phyloP scores from a whole-genome alignment of 176 grass and related monocot species.

The Pharus latifolius region DNA sequence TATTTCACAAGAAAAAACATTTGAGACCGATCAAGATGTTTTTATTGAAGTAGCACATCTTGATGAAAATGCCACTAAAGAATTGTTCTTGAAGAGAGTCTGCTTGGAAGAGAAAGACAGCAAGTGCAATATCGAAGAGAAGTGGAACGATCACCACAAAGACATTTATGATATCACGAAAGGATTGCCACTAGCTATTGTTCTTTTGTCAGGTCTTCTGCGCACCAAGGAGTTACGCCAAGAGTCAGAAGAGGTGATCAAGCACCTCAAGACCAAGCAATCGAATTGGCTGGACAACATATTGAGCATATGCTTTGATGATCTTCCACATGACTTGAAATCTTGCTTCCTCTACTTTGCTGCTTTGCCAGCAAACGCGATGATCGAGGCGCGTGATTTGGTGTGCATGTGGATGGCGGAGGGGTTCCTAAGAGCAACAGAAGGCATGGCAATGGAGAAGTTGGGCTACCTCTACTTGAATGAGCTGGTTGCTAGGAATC shows the following conservation, averaged over 20 bases:
- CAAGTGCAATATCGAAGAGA: neutral
- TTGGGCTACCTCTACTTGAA: slow-evolving; percentile 10
- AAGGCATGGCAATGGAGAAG: slow-evolving; percentile 19
- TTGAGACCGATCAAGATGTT: neutral
- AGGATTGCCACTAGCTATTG: slow-evolving; percentile 16
- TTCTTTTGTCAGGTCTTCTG: slow-evolving; percentile 16
- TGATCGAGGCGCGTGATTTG: neutral
- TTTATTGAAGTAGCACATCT: neutral
- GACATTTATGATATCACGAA: neutral
- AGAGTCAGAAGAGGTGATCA: slow-evolving; percentile 17
- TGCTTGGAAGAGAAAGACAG: neutral
- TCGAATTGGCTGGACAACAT: slow-evolving; percentile 1
- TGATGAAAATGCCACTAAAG: neutral
- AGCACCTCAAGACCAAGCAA: neutral
- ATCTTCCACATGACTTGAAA: slow-evolving; percentile 32
- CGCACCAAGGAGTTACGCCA: slow-evolving; percentile 7
- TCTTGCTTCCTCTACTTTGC: slow-evolving; percentile 40
- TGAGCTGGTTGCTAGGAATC: slow-evolving; percentile 23
- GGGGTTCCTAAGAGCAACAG: slow-evolving; percentile 19
- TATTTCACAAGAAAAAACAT: neutral
- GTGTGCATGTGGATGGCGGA: slow-evolving; percentile 31
- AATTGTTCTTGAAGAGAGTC: neutral
- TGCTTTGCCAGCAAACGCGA: slow-evolving; percentile 7
- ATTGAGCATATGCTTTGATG: slow-evolving; percentile 31
- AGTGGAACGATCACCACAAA: neutral